Conservation (phyloP, 352 stramenopile genomes). For the Globisporangium takayamanum region DNA sequence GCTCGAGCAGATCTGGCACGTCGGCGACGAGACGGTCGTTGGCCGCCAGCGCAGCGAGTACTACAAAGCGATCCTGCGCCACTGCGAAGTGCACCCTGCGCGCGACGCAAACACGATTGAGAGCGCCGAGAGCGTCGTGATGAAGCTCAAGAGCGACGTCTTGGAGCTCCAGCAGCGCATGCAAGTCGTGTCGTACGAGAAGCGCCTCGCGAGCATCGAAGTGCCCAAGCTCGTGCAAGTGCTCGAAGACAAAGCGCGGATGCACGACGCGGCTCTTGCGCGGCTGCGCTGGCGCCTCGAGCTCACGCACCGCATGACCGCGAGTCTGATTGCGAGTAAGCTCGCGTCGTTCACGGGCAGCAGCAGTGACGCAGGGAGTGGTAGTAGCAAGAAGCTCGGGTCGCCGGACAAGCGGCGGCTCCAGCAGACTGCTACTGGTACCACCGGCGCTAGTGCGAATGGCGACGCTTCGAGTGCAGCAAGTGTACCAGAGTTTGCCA, state of each 20-base stretch:
- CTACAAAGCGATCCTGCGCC: slow-evolving; percentile 70
- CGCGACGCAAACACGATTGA: slow-evolving; percentile 76
- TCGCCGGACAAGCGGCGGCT: neutral
- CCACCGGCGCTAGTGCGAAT: neutral
- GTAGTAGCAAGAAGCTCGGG: neutral
- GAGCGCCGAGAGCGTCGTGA: slow-evolving; percentile 47
- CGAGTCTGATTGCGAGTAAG: slow-evolving; percentile 9
- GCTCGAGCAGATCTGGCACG: slow-evolving; percentile 52
- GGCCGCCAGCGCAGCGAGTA: slow-evolving; percentile 71
- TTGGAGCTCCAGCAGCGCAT: slow-evolving; percentile 63
- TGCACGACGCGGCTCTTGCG: slow-evolving; percentile 55
- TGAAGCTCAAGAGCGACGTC: slow-evolving; percentile 59
- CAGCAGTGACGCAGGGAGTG: neutral
- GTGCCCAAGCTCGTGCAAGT: slow-evolving; percentile 60
- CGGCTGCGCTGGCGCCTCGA: slow-evolving; percentile 64
- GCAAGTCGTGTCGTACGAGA: slow-evolving; percentile 68
- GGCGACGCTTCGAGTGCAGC: neutral
- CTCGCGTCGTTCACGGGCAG: slow-evolving; percentile 2
- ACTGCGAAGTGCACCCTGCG: slow-evolving; percentile 75
- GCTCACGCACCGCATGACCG: slow-evolving; percentile 42
- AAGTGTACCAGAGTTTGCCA: neutral
- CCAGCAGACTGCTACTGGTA: neutral
- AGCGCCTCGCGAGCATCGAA: slow-evolving; percentile 46
- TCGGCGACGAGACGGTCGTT: slow-evolving; percentile 52
- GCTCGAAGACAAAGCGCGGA: slow-evolving; percentile 58